phyloP scores from a whole-genome alignment of 2,329 filamentous ascomycete genomes.

The Sclerotinia borealis region DNA sequence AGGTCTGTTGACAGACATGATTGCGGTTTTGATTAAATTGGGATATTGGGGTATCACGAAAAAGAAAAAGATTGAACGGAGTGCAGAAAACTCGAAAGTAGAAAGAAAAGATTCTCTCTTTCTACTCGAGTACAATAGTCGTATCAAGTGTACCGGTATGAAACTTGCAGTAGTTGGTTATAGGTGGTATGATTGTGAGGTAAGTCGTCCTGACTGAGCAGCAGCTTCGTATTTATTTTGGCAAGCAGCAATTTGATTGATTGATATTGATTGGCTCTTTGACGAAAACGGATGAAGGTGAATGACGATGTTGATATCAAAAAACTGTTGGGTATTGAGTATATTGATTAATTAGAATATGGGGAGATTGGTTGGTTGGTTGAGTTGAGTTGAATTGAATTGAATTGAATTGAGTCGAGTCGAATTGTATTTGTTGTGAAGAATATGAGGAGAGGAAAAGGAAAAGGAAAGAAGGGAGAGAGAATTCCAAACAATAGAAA shows the following conservation, averaged over 20 bases:
- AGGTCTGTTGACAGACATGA: slow-evolving; percentile 29
- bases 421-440: background rate
- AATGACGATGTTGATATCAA: background rate
- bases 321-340: too few relatives aligned
- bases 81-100: background rate
- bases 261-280: background rate
- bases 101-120: background rate
- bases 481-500: too few relatives aligned
- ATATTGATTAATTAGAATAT: background rate
- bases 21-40: slow-evolving; percentile 10
- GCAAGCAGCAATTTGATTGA: background rate
- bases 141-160: background rate
- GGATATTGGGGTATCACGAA: slow-evolving; percentile 21
- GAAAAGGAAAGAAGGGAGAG: background rate
- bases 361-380: too few relatives aligned
- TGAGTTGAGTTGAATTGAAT: too few relatives aligned
- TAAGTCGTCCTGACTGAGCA: too few relatives aligned
- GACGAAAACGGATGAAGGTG: background rate
- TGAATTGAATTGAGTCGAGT: too few relatives aligned
- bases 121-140: background rate
- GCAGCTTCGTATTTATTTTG: background rate
- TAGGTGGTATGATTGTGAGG: too few relatives aligned
- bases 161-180: background rate
- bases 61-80: slow-evolving; percentile 15
- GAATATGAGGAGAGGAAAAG: background rate